Conservation (phyloP, 768 basidiomycete species). For the Collybia nuda region DNA sequence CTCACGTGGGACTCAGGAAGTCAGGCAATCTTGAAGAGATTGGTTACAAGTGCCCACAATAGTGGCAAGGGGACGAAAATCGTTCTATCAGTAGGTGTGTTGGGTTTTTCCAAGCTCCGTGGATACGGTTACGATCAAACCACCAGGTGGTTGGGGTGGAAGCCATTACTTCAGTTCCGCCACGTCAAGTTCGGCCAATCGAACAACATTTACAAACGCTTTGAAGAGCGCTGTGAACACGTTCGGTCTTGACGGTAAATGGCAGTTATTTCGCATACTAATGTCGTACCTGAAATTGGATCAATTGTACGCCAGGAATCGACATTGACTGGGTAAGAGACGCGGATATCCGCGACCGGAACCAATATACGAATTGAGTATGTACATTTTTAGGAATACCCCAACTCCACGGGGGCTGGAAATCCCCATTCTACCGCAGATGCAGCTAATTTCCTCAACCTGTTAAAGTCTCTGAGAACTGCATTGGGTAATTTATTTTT, state of each 20-base stretch:
- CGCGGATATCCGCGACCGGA: not conserved
- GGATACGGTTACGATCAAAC: slow-evolving; percentile 6
- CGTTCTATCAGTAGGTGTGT: slow-evolving; percentile 63
- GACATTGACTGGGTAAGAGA: slow-evolving; percentile 55
- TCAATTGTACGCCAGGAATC: slow-evolving; percentile 38
- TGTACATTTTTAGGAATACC: slow-evolving; percentile 57
- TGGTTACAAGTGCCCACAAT: slow-evolving; percentile 56
- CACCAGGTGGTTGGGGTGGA: slow-evolving; percentile 72
- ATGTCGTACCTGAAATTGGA: not conserved
- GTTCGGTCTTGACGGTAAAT: slow-evolving; percentile 65
- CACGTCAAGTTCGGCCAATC: slow-evolving; percentile 44
- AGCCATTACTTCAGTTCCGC: slow-evolving; percentile 63
- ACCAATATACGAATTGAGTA: not conserved
- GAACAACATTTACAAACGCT: slow-evolving; percentile 57
- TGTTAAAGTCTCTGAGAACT: slow-evolving; percentile 57
- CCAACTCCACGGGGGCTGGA: slow-evolving; percentile 59
- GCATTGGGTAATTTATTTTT: slow-evolving; percentile 43
- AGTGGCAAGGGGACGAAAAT: slow-evolving; percentile 63
- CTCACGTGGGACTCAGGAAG: slow-evolving; percentile 53
- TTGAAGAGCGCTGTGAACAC: slow-evolving; percentile 54
- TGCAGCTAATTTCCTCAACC: slow-evolving; percentile 59
- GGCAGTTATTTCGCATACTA: slow-evolving; percentile 20
- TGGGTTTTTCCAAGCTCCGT: slow-evolving; percentile 13
- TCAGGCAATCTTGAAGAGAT: slow-evolving; percentile 49
- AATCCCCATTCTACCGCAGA: slow-evolving; percentile 62